Evolutionary conservation across 2,329 filamentous ascomycete species (phyloP).

Genomic region (Trichoderma sp.): DNA sequence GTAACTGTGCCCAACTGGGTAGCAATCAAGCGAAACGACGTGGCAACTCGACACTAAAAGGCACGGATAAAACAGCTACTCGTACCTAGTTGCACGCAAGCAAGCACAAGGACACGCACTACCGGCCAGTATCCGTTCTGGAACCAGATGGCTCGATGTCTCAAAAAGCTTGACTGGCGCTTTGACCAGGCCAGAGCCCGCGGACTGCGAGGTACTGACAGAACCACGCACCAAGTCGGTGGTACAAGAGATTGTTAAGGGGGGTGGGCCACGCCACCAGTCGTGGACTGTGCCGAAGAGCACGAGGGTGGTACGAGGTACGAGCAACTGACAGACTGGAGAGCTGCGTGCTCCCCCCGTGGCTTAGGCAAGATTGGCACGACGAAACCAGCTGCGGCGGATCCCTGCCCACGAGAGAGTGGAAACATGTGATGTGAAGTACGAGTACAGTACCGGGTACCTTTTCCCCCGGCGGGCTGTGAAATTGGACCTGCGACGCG

Average conservation of each 20-base stretch:
- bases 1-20: constrained; percentile 11
- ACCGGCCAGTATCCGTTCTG: constrained; percentile 5
- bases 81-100: not conserved
- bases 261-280: not conserved
- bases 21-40: not conserved
- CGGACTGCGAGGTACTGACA: not conserved
- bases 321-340: not conserved
- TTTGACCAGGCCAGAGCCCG: not conserved
- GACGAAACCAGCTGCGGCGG: not conserved
- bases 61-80: not conserved
- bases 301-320: not conserved
- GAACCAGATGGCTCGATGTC: constrained; percentile 2
- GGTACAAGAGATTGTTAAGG: not conserved
- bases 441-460: not conserved
- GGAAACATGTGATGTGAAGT: not conserved
- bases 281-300: not conserved
- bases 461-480: not conserved
- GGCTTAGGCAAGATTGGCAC: too few species aligned
- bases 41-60: constrained; percentile 1
- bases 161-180: constrained; percentile 17
- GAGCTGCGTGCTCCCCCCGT: too few species aligned
- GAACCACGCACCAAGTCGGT: not conserved
- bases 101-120: not conserved
- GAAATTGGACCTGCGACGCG: not conserved
- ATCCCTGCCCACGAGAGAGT: not conserved